A percentile compares a stretch with the other conserved stretches of the same genome.
Evolutionary conservation across 129 eudicot genomes (phyloP).

Genomic region (carrot (Daucus carota)): DNA sequence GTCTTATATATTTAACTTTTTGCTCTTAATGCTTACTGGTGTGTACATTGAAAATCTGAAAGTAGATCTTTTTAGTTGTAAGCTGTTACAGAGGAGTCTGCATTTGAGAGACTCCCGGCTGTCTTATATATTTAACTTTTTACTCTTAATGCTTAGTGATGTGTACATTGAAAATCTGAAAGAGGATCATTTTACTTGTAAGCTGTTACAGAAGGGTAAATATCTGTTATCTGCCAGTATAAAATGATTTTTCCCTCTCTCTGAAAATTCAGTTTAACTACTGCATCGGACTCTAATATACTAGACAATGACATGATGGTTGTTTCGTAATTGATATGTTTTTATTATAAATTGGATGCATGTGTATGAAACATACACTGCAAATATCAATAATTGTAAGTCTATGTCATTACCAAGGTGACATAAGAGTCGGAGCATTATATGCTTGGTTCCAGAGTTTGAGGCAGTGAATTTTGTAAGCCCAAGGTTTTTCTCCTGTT

Average conservation of each 20-base stretch:
- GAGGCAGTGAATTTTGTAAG: background rate
- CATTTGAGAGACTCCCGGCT: background rate
- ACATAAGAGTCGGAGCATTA: background rate
- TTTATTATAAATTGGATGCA: background rate
- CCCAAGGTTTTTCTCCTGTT: background rate
- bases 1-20: too few relatives aligned
- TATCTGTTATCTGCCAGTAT: background rate
- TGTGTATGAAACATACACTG: background rate
- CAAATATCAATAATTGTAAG: background rate
- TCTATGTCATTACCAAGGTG: background rate
- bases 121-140: too few relatives aligned
- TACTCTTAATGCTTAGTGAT: background rate
- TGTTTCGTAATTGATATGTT: background rate
- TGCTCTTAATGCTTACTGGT: background rate
- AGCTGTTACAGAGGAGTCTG: background rate
- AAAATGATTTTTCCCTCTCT: background rate
- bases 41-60: background rate
- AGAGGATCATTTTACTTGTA: background rate
- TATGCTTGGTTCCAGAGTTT: background rate
- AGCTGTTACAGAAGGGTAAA: background rate
- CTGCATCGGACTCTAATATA: background rate
- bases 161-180: background rate
- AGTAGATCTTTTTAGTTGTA: background rate
- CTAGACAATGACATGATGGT: background rate
- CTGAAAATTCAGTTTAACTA: background rate